A percentile compares a stretch with the other conserved stretches of the same genome.
Evolutionary conservation across 1,284 basidiomycete genomes (phyloP).

Genomic region (Ceratobasidium sp.): DNA sequence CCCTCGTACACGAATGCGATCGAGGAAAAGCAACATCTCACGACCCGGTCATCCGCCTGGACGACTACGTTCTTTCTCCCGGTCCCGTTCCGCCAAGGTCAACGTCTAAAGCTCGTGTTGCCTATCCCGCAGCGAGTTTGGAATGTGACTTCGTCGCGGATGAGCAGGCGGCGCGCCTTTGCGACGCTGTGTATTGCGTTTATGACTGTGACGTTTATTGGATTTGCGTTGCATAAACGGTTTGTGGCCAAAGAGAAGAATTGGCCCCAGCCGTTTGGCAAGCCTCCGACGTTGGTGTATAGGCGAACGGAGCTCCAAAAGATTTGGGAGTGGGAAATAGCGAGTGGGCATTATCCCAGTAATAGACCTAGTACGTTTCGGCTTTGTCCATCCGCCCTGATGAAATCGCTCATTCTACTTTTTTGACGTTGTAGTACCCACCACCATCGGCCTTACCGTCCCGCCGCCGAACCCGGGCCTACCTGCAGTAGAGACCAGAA

Average conservation of each 20-base stretch:
- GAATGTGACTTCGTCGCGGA: conserved; percentile 69
- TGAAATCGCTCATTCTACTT: conserved; percentile 34
- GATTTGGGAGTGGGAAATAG: conserved; percentile 95
- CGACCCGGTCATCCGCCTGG: conserved; percentile 47
- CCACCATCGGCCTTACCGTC: conserved; percentile 71
- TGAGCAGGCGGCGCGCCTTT: conserved; percentile 71
- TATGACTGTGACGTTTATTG: conserved; percentile 65
- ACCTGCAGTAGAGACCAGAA: conserved; percentile 62
- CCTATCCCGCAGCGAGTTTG: conserved; percentile 76
- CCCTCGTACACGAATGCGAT: conserved; percentile 74
- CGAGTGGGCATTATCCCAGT: conserved; percentile 92
- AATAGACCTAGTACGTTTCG: conserved; percentile 70
- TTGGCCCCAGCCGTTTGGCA: conserved; percentile 79
- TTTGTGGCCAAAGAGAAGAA: conserved; percentile 71
- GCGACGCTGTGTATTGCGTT: conserved; percentile 66
- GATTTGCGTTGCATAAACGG: conserved; percentile 72
- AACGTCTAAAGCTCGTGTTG: conserved; percentile 68
- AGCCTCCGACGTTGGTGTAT: conserved; percentile 83
- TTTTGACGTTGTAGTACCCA: conserved; percentile 74
- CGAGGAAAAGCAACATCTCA: conserved; percentile 70
- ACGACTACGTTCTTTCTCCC: conserved; percentile 69
- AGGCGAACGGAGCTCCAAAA: conserved; percentile 81
- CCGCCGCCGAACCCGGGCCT: conserved; percentile 79
- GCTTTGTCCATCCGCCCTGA: conserved; percentile 28
- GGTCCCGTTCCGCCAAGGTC: conserved; percentile 70